These are phyloP conservation scores for Staphylotrichum longicolle DNA, from an alignment of 495 filamentous ascomycete species.

Conservation along the genomic window DNA sequence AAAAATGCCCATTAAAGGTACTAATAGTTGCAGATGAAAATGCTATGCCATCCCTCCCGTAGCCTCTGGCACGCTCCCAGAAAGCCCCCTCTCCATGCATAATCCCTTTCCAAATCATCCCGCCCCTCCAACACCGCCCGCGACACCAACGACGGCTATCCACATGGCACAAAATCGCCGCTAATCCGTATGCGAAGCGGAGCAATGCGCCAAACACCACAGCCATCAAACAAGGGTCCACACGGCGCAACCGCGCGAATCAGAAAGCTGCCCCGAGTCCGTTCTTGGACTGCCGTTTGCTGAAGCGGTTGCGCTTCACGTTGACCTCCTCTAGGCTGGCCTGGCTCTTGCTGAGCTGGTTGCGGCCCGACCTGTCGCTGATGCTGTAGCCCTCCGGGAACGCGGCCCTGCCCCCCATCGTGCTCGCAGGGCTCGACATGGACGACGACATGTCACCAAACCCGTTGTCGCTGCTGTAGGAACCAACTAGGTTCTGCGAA, in stretches of 20 bases:
- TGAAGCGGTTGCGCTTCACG: slow-evolving; percentile 72
- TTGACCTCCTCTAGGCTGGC: slow-evolving; percentile 54
- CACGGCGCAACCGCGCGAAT: background rate
- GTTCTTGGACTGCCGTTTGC: slow-evolving; percentile 85
- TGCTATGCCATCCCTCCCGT: slow-evolving; percentile 12
- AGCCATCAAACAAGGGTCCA: background rate
- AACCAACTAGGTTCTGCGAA: slow-evolving; percentile 62
- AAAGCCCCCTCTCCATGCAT: background rate
- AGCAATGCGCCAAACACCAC: background rate
- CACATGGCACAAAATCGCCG: background rate
- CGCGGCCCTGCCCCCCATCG: slow-evolving; percentile 53
- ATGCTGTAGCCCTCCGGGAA: slow-evolving; percentile 44
- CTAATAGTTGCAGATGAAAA: slow-evolving; percentile 15
- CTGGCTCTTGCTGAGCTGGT: slow-evolving; percentile 54
- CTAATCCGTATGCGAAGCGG: background rate
- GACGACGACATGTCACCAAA: slow-evolving; percentile 70
- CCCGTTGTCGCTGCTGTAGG: slow-evolving; percentile 66
- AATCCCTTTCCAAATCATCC: background rate
- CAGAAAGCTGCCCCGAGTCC: slow-evolving; percentile 65
- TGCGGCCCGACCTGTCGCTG: slow-evolving; percentile 50
- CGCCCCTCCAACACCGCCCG: background rate
- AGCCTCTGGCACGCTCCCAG: background rate
- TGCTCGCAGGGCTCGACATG: slow-evolving; percentile 73
- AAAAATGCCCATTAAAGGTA: slow-evolving; percentile 30
- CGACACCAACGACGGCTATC: background rate